Percentiles rank a stretch among this genome's conserved stretches.
Evolutionary conservation across 345 rosid species (phyloP).

Genomic region (Salix dunnii): DNA sequence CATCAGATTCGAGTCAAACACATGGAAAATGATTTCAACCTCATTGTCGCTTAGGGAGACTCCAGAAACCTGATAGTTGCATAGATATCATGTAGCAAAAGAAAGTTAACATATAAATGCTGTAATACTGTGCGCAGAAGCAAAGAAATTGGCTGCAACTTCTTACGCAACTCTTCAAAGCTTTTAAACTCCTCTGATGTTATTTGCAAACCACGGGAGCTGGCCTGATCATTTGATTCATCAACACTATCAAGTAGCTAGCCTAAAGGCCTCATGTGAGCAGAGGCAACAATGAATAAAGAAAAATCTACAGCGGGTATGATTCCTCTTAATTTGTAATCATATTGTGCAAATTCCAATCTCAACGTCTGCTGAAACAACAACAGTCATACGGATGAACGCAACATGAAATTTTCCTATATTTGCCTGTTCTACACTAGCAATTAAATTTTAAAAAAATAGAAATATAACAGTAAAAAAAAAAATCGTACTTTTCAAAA

Average conservation of each 20-base stretch:
- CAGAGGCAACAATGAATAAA: constrained; percentile 89
- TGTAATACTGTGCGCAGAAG: too few relatives aligned
- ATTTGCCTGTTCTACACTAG: too few relatives aligned
- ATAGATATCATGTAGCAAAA: not conserved
- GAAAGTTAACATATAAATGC: constrained; percentile 45
- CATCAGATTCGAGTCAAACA: constrained; percentile 76
- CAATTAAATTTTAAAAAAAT: too few relatives aligned
- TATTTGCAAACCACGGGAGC: too few relatives aligned
- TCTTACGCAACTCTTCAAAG: constrained; percentile 76
- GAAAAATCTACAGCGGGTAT: constrained; percentile 95
- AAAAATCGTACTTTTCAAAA: too few relatives aligned
- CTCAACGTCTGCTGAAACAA: constrained; percentile 76
- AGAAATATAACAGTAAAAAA: too few relatives aligned
- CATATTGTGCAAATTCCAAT: constrained; percentile 87
- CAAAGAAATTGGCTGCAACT: too few relatives aligned
- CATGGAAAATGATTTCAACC: constrained; percentile 61
- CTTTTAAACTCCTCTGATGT: constrained; percentile 77
- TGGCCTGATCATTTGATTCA: constrained; percentile 39
- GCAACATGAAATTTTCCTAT: too few relatives aligned
- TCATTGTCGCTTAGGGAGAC: constrained; percentile 58
- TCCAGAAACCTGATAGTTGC: constrained; percentile 60
- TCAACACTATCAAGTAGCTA: constrained; percentile 71
- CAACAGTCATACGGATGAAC: too few relatives aligned
- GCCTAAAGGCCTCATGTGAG: constrained; percentile 67
- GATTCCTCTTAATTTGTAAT: too few relatives aligned